These are phyloP conservation scores for Thalassiosira sp. DNA, from an alignment of 352 stramenopile species.

Conservation along the genomic window DNA sequence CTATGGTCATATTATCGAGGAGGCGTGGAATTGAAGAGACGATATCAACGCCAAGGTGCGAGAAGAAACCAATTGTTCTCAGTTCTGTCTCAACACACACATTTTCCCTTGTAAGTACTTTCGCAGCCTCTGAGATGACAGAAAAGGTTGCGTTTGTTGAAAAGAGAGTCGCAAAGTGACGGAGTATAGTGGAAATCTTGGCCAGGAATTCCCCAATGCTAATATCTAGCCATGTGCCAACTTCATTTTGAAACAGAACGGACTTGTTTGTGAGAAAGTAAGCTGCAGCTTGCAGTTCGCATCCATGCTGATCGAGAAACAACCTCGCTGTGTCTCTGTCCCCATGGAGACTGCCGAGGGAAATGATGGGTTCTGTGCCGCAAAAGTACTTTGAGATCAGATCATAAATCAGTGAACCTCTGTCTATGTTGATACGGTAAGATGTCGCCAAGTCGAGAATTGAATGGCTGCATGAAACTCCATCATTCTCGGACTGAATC, in stretches of 20 bases:
- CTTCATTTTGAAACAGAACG: conserved; percentile 24
- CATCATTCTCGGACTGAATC: conserved; percentile 12
- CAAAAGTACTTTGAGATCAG: conserved; percentile 31
- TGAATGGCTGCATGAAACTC: neutral
- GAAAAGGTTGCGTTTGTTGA: conserved; percentile 27
- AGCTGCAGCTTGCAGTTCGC: conserved; percentile 26
- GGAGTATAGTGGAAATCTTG: conserved; percentile 13
- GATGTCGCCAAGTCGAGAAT: conserved; percentile 20
- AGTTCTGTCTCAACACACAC: conserved; percentile 21
- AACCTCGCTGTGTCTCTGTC: neutral
- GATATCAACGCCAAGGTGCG: neutral
- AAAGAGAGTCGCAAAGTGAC: conserved; percentile 29
- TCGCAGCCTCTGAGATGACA: conserved; percentile 19
- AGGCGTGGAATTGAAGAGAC: neutral
- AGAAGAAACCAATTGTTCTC: conserved; percentile 14
- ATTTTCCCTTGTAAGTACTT: conserved; percentile 11
- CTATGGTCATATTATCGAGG: conserved; percentile 14
- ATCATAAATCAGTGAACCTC: conserved; percentile 1
- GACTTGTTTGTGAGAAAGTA: conserved; percentile 42
- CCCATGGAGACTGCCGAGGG: conserved; percentile 14
- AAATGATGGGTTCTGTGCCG: conserved; percentile 5
- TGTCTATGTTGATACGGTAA: conserved; percentile 32
- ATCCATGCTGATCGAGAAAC: conserved; percentile 10
- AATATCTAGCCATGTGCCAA: conserved; percentile 28
- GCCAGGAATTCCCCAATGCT: conserved; percentile 22